Percentiles rank a stretch among this genome's conserved stretches.
Conservation (phyloP, 176 grass and related monocot species). For the sorghum (Sorghum bicolor) region DNA sequence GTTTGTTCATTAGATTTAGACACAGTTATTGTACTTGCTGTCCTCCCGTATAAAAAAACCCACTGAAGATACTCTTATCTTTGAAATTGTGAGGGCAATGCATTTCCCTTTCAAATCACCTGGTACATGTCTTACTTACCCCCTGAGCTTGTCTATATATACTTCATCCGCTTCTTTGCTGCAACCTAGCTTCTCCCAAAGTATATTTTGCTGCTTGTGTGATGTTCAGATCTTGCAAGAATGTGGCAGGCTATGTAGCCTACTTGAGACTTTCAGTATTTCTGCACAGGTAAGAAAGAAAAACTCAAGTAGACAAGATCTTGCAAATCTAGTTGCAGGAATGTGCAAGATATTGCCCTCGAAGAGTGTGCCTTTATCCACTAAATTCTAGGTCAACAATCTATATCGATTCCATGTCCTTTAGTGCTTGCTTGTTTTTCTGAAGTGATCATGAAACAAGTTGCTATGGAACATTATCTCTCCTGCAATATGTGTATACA, state of each 20-base stretch:
- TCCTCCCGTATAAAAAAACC: not conserved
- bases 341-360: slow-evolving; percentile 30
- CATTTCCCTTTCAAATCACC: slow-evolving; percentile 8
- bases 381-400: slow-evolving; percentile 50
- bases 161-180: not conserved
- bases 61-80: slow-evolving; percentile 1
- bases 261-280: not conserved
- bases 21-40: slow-evolving; percentile 10
- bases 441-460: slow-evolving; percentile 37
- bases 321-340: slow-evolving; percentile 34
- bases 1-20: slow-evolving; percentile 9
- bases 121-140: not conserved
- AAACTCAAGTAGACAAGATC: slow-evolving; percentile 8
- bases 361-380: slow-evolving; percentile 46
- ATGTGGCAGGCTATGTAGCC: not conserved
- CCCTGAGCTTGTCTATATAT: not conserved
- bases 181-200: not conserved
- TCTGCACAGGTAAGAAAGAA: not conserved
- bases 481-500: slow-evolving; percentile 2
- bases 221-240: not conserved
- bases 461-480: slow-evolving; percentile 25
- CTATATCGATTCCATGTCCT: slow-evolving; percentile 27
- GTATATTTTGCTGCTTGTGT: slow-evolving; percentile 3
- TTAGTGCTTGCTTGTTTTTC: slow-evolving; percentile 18
- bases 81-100: slow-evolving; percentile 10